These are phyloP conservation scores for Microdochium nivale DNA, from an alignment of 2,329 filamentous ascomycete species.

Conservation along the genomic window DNA sequence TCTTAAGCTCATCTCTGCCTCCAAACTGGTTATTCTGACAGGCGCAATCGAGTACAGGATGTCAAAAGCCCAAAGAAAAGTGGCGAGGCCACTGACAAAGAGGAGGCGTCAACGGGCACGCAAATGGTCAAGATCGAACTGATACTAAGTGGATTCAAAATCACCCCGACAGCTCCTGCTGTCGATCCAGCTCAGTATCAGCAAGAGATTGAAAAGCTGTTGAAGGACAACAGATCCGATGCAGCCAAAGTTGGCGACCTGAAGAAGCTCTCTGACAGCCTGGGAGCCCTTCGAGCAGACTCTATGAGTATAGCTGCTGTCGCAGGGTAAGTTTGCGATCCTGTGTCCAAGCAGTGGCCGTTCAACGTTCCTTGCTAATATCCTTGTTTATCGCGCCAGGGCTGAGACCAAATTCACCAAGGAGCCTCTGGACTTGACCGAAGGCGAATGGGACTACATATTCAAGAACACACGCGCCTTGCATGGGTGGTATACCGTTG, in stretches of 20 bases:
- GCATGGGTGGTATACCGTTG: neutral
- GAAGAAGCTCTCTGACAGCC: neutral
- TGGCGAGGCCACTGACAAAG: neutral
- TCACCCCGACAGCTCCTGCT: neutral
- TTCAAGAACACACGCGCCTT: neutral
- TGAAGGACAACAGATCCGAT: neutral
- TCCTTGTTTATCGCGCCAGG: neutral
- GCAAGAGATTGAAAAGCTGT: neutral
- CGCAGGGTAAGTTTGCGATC: neutral
- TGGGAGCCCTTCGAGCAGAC: neutral
- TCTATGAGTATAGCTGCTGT: neutral
- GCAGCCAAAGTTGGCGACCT: neutral
- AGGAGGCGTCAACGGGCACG: neutral
- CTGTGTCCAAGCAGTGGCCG: neutral
- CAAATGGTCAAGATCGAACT: neutral
- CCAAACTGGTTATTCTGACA: too few relatives aligned
- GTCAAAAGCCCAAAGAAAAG: neutral
- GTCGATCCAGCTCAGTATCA: neutral
- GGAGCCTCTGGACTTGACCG: neutral
- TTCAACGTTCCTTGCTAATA: neutral
- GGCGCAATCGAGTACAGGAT: neutral
- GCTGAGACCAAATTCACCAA: neutral
- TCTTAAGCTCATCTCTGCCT: too few relatives aligned
- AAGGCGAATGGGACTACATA: neutral
- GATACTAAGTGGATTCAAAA: neutral